phyloP scores from a whole-genome alignment of 2,329 filamentous ascomycete genomes.

The Phaeomoniella chlamydospora region DNA sequence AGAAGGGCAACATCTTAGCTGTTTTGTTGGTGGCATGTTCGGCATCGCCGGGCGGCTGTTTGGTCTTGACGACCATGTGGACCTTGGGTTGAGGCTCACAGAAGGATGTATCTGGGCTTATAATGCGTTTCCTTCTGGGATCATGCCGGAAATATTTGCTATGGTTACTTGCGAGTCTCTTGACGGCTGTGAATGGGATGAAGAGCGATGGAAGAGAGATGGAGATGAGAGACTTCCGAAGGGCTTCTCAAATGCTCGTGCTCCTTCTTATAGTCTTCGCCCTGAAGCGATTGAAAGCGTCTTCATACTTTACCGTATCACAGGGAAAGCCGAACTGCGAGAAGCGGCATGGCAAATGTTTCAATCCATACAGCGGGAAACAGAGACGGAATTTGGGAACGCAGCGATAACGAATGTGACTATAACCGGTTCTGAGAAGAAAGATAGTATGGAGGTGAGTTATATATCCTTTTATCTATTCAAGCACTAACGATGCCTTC shows the following conservation, averaged over 20 bases:
- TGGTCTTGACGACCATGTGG: slow-evolving; percentile 30
- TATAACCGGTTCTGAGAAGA: slow-evolving; percentile 5
- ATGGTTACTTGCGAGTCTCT: slow-evolving; percentile 25
- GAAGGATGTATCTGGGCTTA: slow-evolving; percentile 45
- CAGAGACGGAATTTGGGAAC: slow-evolving; percentile 6
- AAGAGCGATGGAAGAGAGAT: slow-evolving; percentile 9
- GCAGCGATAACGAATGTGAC: slow-evolving; percentile 8
- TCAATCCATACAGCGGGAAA: slow-evolving; percentile 1
- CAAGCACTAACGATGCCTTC: too few species aligned
- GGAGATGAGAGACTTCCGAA: too few species aligned
- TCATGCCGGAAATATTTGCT: slow-evolving; percentile 38
- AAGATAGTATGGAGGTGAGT: slow-evolving; percentile 8
- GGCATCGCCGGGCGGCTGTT: slow-evolving; percentile 38
- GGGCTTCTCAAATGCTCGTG: not conserved
- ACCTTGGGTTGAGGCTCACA: slow-evolving; percentile 33
- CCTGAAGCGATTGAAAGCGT: slow-evolving; percentile 40
- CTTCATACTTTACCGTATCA: slow-evolving; percentile 40
- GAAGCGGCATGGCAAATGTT: slow-evolving; percentile 15
- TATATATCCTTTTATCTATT: too few species aligned
- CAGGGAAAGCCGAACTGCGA: slow-evolving; percentile 31
- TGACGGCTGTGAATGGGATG: slow-evolving; percentile 38
- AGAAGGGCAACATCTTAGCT: slow-evolving; percentile 35
- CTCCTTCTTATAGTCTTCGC: slow-evolving; percentile 28
- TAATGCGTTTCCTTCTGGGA: slow-evolving; percentile 30
- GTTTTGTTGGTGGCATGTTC: slow-evolving; percentile 44